Base-by-base conservation (phyloP, 2,329 filamentous ascomycete genomes). In the Pleurostoma richardsiae region DNA sequence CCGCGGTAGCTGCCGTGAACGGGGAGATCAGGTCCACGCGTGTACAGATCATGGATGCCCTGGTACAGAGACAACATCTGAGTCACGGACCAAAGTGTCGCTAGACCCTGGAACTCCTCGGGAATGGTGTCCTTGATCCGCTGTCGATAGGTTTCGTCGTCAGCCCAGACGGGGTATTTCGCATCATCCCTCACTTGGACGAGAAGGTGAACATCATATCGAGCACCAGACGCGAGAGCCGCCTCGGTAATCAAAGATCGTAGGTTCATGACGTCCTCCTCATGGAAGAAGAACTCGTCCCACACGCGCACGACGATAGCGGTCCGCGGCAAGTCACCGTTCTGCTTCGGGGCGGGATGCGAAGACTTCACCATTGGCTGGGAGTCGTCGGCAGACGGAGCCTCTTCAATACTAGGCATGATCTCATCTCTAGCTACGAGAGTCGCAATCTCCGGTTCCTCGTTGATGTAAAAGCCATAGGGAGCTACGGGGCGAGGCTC, bases 11-110 rank as follows among this genome's bases (percentile, higher is more conserved):
- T 90, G 19, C 91, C 91, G 63, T 97, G 91, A 1, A 96, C 83
- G 1, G 88, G 87, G 47, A 95, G 76, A 43, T 86, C 76, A 1
- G 78, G 78, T 1, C 80, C 81, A 11, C 77, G 74, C 40, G 71
- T 70, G 65, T 83, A 90, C 41, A 87, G 81, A 52, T 95, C 89
- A 59, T 89, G 85, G 29, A 96, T 83, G 42, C 87, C 89, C 44
- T 94, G 87, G 66, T 97, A 99, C 56, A 95, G 78, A 48, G 90
- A 80, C 45, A 86, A 76, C 90, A 97, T 96, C 66, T 96, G 90
- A 28, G 86, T 85, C 65, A 95, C 90, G 1, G 89, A 94, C 94
- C 94, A 99, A 5, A 97, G 76, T 0, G 88, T 95, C 26, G 88
- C 88, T 61, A 99, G 83, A 41, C 88, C 88, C 54, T 80, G 85